phyloP scores from a whole-genome alignment of 805 yeast genomes.

The Barnettozyma pratensis region DNA sequence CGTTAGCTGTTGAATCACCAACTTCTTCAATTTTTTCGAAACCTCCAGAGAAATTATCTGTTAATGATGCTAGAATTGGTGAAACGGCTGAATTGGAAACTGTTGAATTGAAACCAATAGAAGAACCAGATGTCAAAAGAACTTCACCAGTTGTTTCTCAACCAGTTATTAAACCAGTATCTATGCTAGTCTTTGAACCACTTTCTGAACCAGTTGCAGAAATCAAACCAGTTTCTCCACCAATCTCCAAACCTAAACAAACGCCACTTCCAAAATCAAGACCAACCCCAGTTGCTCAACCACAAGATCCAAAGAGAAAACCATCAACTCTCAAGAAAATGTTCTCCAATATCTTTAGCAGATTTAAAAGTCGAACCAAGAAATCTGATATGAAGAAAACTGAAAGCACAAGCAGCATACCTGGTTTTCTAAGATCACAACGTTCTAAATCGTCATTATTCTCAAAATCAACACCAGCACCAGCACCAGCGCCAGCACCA shows the following conservation, averaged over 20 bases:
- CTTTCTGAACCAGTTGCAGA: not conserved
- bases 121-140: not conserved
- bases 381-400: not conserved
- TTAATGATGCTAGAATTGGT: no score
- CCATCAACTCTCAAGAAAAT: constrained; percentile 20
- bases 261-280: not conserved
- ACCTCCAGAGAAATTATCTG: no score
- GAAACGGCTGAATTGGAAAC: no score
- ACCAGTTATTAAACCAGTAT: not conserved
- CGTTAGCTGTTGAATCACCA: not conserved
- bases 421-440: not conserved
- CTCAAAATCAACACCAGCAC: no score
- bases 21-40: not conserved
- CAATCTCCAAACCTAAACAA: not conserved
- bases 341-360: constrained; percentile 12
- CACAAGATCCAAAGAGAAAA: constrained; percentile 10
- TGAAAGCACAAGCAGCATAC: not conserved
- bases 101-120: not conserved
- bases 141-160: not conserved
- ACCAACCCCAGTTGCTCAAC: not conserved
- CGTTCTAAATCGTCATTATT: not conserved
- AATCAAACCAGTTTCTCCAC: not conserved
- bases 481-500: not conserved
- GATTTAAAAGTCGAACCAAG: constrained; percentile 1
- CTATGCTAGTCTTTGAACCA: no score